phyloP scores from a whole-genome alignment of 2,329 filamentous ascomycete species.

The Colletotrichum zoysiae region DNA sequence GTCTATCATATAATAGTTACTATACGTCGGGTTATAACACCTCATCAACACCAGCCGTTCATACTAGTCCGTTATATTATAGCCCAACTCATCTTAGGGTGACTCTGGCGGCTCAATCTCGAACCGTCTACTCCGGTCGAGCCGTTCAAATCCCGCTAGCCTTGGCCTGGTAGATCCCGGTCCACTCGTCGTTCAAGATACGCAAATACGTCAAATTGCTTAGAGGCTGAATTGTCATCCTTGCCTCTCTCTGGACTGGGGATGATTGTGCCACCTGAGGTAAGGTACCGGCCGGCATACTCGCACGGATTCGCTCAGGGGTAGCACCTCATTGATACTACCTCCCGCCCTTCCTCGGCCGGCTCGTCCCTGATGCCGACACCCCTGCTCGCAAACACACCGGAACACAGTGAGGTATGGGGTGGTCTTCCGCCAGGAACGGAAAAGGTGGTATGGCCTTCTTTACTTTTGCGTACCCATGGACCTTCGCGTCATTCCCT shows the following conservation, averaged over 20 bases:
- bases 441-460: not conserved
- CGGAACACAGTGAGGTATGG: not conserved
- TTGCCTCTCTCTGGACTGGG: not conserved
- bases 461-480: not conserved
- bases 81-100: not conserved
- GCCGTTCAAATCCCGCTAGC: not conserved
- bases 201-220: constrained; percentile 2
- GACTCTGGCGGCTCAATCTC: not conserved
- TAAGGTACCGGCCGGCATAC: not conserved
- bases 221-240: constrained; percentile 9
- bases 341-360: not conserved
- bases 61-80: not conserved
- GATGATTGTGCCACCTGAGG: not conserved
- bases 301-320: not conserved
- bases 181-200: not conserved
- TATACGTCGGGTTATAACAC: not conserved
- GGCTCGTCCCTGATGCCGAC: constrained; percentile 4
- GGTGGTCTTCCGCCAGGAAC: not conserved
- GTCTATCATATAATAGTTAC: constrained; percentile 16
- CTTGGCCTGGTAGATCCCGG: not conserved
- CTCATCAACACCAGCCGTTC: constrained; percentile 13
- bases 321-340: not conserved
- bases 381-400: not conserved
- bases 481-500: not conserved
- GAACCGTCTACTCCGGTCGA: constrained; percentile 1